phyloP scores from a whole-genome alignment of 805 yeast genomes.

The Ascoidea tarda region DNA sequence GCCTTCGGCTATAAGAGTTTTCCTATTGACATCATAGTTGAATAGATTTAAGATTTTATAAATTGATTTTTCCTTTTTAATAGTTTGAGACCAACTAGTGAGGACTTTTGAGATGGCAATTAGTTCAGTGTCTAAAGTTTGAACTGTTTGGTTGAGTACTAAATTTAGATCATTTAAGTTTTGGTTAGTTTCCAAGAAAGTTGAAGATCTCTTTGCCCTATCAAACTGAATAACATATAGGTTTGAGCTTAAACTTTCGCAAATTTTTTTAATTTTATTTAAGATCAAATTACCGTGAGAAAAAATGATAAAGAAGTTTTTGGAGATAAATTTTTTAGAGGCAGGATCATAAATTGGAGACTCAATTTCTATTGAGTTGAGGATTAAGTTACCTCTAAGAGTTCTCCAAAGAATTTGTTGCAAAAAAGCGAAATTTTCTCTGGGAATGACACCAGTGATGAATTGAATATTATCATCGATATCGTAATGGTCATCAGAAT shows the following conservation, averaged over 20 bases:
- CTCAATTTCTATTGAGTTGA: slow-evolving; percentile 40
- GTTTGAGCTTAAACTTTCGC: slow-evolving; percentile 54
- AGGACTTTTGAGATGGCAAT: slow-evolving; percentile 50
- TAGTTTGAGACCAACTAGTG: slow-evolving; percentile 38
- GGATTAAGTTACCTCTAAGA: slow-evolving; percentile 56
- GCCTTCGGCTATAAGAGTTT: slow-evolving; percentile 58
- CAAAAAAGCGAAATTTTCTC: slow-evolving; percentile 43
- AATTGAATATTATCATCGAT: slow-evolving; percentile 21
- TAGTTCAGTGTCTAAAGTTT: slow-evolving; percentile 49
- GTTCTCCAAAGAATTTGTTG: slow-evolving; percentile 66
- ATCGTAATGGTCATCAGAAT: slow-evolving; percentile 10
- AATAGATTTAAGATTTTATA: slow-evolving; percentile 49
- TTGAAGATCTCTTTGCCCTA: slow-evolving; percentile 21
- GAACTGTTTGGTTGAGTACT: slow-evolving; percentile 32
- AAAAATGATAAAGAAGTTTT: slow-evolving; percentile 52
- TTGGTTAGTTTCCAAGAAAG: slow-evolving; percentile 23
- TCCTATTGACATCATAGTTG: slow-evolving; percentile 52
- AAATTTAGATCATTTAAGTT: slow-evolving; percentile 33
- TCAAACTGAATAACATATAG: slow-evolving; percentile 41
- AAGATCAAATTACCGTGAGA: slow-evolving; percentile 54
- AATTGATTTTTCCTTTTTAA: slow-evolving; percentile 43
- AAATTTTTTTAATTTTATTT: slow-evolving; percentile 46
- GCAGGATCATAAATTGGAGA: slow-evolving; percentile 44
- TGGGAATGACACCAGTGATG: slow-evolving; percentile 52
- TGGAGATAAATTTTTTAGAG: slow-evolving; percentile 31